A percentile compares a stretch with the other conserved stretches of the same genome.
Evolutionary conservation across 108 stramenopile species (phyloP).

Genomic region (Conticribra weissflogii): DNA sequence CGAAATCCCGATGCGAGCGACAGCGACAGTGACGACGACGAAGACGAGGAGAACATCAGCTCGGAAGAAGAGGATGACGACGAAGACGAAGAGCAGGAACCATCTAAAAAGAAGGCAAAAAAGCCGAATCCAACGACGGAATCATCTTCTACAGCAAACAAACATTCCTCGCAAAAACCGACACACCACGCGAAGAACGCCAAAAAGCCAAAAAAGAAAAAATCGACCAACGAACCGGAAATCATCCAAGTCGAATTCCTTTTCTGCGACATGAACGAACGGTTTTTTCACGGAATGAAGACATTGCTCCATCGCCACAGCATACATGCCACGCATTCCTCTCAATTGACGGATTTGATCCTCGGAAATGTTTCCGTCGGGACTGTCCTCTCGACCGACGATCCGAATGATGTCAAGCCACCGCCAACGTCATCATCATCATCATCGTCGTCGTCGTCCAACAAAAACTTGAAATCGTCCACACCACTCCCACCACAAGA

Average conservation of each 20-base stretch:
- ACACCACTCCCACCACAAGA: not conserved
- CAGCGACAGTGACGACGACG: slow-evolving; percentile 46
- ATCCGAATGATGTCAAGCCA: slow-evolving; percentile 13
- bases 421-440: not conserved
- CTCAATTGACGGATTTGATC: slow-evolving; percentile 69
- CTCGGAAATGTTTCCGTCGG: slow-evolving; percentile 78
- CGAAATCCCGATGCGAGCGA: slow-evolving; percentile 69
- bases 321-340: slow-evolving; percentile 67
- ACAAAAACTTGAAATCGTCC: not conserved
- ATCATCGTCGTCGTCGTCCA: too few species aligned
- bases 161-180: too few species aligned
- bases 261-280: slow-evolving; percentile 84
- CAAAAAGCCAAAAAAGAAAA: slow-evolving; percentile 42
- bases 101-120: slow-evolving; percentile 39
- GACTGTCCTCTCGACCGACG: slow-evolving; percentile 78
- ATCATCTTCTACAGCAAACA: too few species aligned
- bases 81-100: slow-evolving; percentile 20
- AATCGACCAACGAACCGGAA: slow-evolving; percentile 53
- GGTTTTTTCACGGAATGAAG: slow-evolving; percentile 83
- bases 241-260: slow-evolving; percentile 77
- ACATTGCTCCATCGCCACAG: slow-evolving; percentile 55
- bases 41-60: slow-evolving; percentile 40
- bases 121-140: slow-evolving; percentile 11
- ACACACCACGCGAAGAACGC: slow-evolving; percentile 42
- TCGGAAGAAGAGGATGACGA: slow-evolving; percentile 41